These are phyloP conservation scores for Tetrahymena elliotti DNA, from an alignment of 73 alveolate species.

Conservation along the genomic window DNA sequence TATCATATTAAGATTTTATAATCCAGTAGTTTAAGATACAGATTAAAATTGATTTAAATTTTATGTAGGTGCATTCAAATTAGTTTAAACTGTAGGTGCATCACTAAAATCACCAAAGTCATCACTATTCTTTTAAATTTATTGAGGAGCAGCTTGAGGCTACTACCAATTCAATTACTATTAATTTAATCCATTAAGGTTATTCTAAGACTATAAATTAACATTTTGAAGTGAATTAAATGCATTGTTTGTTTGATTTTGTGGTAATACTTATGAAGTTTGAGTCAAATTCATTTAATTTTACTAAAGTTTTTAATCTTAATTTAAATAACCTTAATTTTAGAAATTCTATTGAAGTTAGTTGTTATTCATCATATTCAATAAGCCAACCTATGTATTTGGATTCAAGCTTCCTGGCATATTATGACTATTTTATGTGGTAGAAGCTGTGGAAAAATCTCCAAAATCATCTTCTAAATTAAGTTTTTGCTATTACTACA, in stretches of 20 bases:
- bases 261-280: neutral
- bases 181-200: too few species aligned
- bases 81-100: neutral
- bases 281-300: neutral
- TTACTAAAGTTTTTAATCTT: neutral
- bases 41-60: neutral
- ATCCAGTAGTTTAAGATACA: neutral
- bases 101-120: neutral
- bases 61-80: neutral
- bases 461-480: neutral
- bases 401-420: neutral
- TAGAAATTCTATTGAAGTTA: neutral
- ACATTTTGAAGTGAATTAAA: neutral
- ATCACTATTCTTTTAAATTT: neutral
- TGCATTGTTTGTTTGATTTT: neutral
- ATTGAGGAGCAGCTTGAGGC: too few species aligned
- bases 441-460: neutral
- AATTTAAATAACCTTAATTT: neutral
- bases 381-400: neutral
- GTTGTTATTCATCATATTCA: neutral
- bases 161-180: neutral
- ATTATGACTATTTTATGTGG: neutral
- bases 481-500: neutral
- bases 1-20: too few species aligned
- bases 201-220: neutral